phyloP scores from a whole-genome alignment of 768 basidiomycete genomes.

The Russula sp. region DNA sequence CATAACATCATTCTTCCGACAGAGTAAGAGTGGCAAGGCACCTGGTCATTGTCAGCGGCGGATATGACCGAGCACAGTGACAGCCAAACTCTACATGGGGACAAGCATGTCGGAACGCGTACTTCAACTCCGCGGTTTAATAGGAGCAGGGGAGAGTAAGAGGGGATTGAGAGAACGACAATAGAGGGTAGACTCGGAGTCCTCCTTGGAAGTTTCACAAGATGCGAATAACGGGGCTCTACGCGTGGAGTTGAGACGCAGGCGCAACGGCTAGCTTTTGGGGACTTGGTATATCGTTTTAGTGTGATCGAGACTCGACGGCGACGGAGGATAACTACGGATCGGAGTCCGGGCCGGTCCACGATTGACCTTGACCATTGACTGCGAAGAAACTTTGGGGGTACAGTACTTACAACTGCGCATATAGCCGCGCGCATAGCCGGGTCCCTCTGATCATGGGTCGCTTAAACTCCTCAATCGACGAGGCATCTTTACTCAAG shows the following conservation, averaged over 20 bases:
- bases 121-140: constrained; percentile 12
- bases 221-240: neutral
- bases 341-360: constrained; percentile 10
- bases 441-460: constrained; percentile 42
- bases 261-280: constrained; percentile 3
- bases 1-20: neutral
- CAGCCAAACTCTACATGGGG: neutral
- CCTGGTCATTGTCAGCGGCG: neutral
- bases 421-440: constrained; percentile 14
- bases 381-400: neutral
- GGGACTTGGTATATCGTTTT: neutral
- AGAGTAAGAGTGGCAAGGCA: neutral
- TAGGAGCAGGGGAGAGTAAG: neutral
- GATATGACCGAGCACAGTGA: constrained; percentile 2
- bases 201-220: neutral
- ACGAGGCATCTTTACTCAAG: constrained; percentile 82
- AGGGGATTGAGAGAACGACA: neutral
- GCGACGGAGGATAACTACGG: constrained; percentile 4
- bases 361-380: neutral
- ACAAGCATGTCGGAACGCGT: neutral
- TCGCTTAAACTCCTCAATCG: constrained; percentile 64
- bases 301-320: neutral
- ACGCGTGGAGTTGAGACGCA: constrained; percentile 15
- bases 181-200: neutral
- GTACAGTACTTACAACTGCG: neutral